Conservation (phyloP, 768 basidiomycete species). For the Cubamyces lactineus region DNA sequence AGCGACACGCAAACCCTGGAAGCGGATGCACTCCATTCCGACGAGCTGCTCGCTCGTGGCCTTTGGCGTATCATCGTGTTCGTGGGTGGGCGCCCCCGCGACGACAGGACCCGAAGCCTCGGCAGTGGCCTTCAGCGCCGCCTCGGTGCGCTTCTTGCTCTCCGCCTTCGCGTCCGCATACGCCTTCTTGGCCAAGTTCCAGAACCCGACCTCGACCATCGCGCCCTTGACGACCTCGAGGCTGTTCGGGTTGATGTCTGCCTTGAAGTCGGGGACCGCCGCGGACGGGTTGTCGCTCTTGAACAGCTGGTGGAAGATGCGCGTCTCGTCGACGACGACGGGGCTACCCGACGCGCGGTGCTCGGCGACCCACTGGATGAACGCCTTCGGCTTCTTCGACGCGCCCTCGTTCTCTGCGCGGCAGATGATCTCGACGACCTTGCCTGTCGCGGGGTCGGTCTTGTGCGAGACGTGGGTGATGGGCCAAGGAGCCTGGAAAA, state of each 20-base stretch:
- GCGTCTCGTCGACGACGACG: constrained; percentile 83
- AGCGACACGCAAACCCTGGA: constrained; percentile 94
- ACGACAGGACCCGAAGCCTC: constrained; percentile 32
- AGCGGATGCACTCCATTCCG: constrained; percentile 90
- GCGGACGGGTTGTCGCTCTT: constrained; percentile 86
- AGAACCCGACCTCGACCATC: constrained; percentile 89
- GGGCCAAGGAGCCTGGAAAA: constrained; percentile 91
- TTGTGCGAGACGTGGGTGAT: constrained; percentile 93
- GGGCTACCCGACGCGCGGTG: constrained; percentile 79
- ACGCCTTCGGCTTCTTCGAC: constrained; percentile 84
- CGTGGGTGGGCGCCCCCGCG: constrained; percentile 35
- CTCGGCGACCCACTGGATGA: constrained; percentile 96
- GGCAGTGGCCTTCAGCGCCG: constrained; percentile 54
- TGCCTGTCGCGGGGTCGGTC: constrained; percentile 69
- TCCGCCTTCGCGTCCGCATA: constrained; percentile 68
- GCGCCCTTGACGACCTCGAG: constrained; percentile 81
- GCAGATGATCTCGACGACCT: constrained; percentile 80
- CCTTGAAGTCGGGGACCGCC: constrained; percentile 70
- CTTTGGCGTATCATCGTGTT: constrained; percentile 62
- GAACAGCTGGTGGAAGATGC: constrained; percentile 93
- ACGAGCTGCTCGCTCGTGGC: constrained; percentile 80
- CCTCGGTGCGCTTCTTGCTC: constrained; percentile 61
- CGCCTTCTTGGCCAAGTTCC: constrained; percentile 72
- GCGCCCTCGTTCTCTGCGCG: constrained; percentile 68
- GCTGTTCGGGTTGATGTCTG: constrained; percentile 83